These are phyloP conservation scores for Aureobasidium zeae DNA, from an alignment of 2,329 filamentous ascomycete species.

Conservation along the genomic window DNA sequence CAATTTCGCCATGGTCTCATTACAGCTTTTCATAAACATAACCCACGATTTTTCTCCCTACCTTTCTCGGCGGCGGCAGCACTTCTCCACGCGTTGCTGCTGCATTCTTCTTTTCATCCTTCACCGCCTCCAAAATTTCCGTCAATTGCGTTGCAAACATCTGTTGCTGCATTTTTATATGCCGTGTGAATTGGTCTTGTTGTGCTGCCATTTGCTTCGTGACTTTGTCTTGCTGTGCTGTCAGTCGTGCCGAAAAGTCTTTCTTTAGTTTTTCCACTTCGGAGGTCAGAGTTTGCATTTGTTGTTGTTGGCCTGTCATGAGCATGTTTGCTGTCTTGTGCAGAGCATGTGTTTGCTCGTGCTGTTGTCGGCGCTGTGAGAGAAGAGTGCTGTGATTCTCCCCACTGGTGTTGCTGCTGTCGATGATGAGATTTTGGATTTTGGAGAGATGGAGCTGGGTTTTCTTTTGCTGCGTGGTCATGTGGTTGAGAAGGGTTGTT, in stretches of 20 bases:
- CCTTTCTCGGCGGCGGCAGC: conserved; percentile 17
- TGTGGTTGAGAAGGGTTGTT: not conserved
- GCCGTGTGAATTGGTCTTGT: not conserved
- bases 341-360: too few relatives aligned
- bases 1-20: not conserved
- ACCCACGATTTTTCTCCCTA: conserved; percentile 16
- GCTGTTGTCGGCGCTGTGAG: too few relatives aligned
- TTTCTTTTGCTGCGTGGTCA: not conserved
- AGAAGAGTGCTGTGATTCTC: too few relatives aligned
- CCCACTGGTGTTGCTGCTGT: too few relatives aligned
- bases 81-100: conserved; percentile 17
- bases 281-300: too few relatives aligned
- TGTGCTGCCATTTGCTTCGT: not conserved
- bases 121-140: conserved; percentile 3
- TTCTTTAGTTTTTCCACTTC: conserved; percentile 5
- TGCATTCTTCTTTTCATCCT: not conserved
- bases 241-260: not conserved
- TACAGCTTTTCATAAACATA: conserved; percentile 17
- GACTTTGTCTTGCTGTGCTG: not conserved
- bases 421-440: not conserved
- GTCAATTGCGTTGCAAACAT: not conserved
- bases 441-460: not conserved
- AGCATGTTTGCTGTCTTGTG: too few relatives aligned
- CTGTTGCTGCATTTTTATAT: not conserved
- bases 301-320: too few relatives aligned